These are phyloP conservation scores for Penicillium canariense DNA, from an alignment of 495 filamentous ascomycete genomes.

Conservation along the genomic window DNA sequence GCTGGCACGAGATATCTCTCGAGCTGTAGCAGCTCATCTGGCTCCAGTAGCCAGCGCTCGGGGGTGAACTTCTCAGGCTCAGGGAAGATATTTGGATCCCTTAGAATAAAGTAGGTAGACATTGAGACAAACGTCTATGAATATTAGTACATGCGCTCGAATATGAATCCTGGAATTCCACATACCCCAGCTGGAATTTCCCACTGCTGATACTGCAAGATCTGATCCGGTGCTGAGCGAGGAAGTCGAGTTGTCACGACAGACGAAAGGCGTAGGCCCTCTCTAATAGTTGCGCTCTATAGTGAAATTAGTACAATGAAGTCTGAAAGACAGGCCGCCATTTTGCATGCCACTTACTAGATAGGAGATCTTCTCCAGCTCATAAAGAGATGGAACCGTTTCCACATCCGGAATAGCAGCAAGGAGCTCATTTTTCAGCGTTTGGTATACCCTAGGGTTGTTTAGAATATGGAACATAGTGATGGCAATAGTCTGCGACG, in stretches of 20 bases:
- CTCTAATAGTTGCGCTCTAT: constrained; percentile 52
- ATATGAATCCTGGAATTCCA: too few relatives aligned
- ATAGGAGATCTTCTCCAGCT: constrained; percentile 36
- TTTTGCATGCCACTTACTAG: constrained; percentile 23
- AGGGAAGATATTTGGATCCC: constrained; percentile 37
- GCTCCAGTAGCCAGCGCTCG: constrained; percentile 41
- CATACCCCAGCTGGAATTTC: constrained; percentile 27
- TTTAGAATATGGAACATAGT: constrained; percentile 29
- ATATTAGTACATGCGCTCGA: neutral
- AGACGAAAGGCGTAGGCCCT: constrained; percentile 54
- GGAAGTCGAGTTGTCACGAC: constrained; percentile 37
- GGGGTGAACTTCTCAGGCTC: constrained; percentile 41
- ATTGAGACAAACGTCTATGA: constrained; percentile 21
- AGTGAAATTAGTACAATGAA: neutral
- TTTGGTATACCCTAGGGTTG: constrained; percentile 17
- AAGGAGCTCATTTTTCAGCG: constrained; percentile 25
- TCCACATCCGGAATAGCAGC: constrained; percentile 12
- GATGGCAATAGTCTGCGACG: constrained; percentile 19
- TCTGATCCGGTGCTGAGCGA: constrained; percentile 34
- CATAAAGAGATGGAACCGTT: constrained; percentile 4
- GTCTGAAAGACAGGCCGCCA: neutral
- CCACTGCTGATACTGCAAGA: constrained; percentile 21
- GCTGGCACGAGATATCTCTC: constrained; percentile 44
- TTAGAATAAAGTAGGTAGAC: constrained; percentile 35
- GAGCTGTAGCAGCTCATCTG: constrained; percentile 14